phyloP scores from a whole-genome alignment of 257 asterid genomes.

The Osmanthus fragrans region DNA sequence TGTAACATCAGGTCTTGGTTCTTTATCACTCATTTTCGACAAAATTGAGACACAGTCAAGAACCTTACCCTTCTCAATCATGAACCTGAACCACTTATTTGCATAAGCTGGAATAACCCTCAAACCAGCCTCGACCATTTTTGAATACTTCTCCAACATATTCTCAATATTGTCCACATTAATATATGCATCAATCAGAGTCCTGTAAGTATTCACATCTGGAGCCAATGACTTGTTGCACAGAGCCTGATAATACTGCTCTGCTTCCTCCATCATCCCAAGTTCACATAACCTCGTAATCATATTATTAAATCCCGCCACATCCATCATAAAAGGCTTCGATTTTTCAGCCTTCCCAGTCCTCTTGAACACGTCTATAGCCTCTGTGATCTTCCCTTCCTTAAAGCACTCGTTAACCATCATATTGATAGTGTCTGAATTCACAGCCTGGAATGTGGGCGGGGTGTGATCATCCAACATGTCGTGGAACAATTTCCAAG shows the following conservation, averaged over 20 bases:
- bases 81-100: slow-evolving; percentile 69
- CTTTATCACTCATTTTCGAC: slow-evolving; percentile 65
- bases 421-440: slow-evolving; percentile 72
- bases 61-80: slow-evolving; percentile 68
- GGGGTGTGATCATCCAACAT: slow-evolving; percentile 96
- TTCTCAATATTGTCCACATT: slow-evolving; percentile 53
- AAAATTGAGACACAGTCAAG: slow-evolving; percentile 65
- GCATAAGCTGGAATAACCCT: slow-evolving; percentile 81
- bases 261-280: slow-evolving; percentile 79
- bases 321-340: slow-evolving; percentile 86
- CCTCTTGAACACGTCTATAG: slow-evolving; percentile 76
- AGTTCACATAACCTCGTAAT: slow-evolving; percentile 71
- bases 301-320: slow-evolving; percentile 79
- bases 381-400: slow-evolving; percentile 71
- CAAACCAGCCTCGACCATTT: slow-evolving; percentile 74
- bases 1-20: slow-evolving; percentile 81
- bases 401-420: slow-evolving; percentile 76
- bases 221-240: slow-evolving; percentile 64
- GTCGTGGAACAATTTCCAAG: slow-evolving; percentile 69
- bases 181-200: slow-evolving; percentile 72
- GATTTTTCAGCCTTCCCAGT: slow-evolving; percentile 70
- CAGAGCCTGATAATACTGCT: slow-evolving; percentile 49
- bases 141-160: slow-evolving; percentile 59
- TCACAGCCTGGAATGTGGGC: slow-evolving; percentile 82
- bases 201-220: slow-evolving; percentile 67